A percentile compares a stretch with the other conserved stretches of the same genome.
Conservation (phyloP, 345 rosid species). For the Ceriops decandra region DNA sequence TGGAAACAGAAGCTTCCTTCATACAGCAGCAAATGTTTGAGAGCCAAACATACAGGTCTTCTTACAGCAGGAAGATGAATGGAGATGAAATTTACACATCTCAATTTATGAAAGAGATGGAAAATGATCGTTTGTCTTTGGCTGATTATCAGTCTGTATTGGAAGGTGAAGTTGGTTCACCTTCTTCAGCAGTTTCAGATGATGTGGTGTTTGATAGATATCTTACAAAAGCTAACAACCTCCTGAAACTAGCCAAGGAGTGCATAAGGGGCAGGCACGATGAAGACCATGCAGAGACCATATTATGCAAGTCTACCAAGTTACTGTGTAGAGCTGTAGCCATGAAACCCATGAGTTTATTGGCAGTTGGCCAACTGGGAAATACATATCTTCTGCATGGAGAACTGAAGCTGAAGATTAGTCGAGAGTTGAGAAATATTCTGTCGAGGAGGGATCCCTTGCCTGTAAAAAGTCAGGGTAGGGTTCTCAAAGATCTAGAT, state of each 20-base stretch:
- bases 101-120: conserved; percentile 21
- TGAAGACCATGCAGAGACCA: conserved; percentile 43
- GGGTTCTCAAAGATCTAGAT: conserved; percentile 28
- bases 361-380: conserved; percentile 70
- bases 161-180: conserved; percentile 24
- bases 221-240: conserved; percentile 50
- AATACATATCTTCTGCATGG: conserved; percentile 74
- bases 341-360: conserved; percentile 65
- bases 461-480: conserved; percentile 23
- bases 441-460: conserved; percentile 35
- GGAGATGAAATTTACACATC: conserved; percentile 28
- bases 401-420: conserved; percentile 51
- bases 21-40: conserved; percentile 27
- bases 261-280: conserved; percentile 30
- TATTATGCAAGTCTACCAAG: conserved; percentile 42
- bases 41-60: conserved; percentile 33
- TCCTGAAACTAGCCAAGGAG: conserved; percentile 51
- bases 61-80: conserved; percentile 23
- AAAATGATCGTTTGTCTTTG: conserved; percentile 21
- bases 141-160: conserved; percentile 13
- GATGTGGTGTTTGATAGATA: conserved; percentile 48
- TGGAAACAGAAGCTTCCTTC: conserved; percentile 40
- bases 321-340: conserved; percentile 47
- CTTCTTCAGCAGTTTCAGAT: conserved; percentile 41
- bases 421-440: conserved; percentile 55